Conservation (phyloP, 2,329 filamentous ascomycete genomes). For the Phialophora verrucosa region DNA sequence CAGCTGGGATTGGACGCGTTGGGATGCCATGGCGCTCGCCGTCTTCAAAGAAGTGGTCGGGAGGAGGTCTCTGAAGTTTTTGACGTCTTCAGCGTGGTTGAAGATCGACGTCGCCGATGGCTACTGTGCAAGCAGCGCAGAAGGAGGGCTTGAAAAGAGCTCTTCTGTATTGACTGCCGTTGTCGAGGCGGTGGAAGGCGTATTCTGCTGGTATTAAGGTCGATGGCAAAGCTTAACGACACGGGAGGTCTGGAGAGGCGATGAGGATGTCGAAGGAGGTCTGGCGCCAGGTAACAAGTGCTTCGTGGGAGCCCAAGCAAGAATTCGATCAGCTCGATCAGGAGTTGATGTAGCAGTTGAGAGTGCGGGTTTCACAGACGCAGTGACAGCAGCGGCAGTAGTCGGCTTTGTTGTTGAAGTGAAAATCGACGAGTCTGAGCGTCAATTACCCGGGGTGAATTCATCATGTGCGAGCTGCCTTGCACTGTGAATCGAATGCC, state of each 20-base stretch:
- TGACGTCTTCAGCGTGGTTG: neutral
- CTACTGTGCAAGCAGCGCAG: neutral
- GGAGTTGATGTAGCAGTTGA: neutral
- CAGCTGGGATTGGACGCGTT: neutral
- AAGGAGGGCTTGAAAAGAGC: neutral
- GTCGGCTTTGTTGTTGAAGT: neutral
- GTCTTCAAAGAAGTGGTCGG: neutral
- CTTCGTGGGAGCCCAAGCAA: neutral
- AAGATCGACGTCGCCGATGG: neutral
- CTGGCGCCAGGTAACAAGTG: neutral
- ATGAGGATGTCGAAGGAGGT: neutral
- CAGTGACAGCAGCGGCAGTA: neutral
- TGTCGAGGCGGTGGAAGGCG: neutral
- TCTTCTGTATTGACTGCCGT: neutral
- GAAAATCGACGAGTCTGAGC: neutral
- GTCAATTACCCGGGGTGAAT: neutral
- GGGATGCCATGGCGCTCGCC: neutral
- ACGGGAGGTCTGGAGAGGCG: neutral
- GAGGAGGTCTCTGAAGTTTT: neutral
- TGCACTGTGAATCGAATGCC: neutral
- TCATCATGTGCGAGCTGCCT: neutral
- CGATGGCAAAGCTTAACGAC: neutral
- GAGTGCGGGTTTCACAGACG: neutral
- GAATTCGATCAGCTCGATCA: neutral
- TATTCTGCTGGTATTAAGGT: neutral